These are phyloP conservation scores for Aotearoamyces nothofagi DNA, from an alignment of 2,329 filamentous ascomycete species.

Conservation along the genomic window DNA sequence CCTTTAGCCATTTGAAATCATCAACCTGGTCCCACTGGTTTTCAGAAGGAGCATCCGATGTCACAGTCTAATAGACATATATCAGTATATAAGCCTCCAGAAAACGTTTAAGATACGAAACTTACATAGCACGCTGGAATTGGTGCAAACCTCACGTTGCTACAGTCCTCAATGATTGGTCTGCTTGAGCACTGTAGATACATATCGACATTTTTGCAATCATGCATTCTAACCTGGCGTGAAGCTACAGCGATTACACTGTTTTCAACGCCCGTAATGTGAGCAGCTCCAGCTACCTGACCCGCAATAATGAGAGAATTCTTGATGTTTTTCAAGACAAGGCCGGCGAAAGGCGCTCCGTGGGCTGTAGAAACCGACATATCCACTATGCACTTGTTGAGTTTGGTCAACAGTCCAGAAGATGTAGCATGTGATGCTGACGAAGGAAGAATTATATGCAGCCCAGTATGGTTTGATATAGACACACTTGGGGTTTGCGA, in stretches of 20 bases:
- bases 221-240: conserved; percentile 87
- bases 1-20: conserved; percentile 95
- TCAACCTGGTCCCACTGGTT: conserved; percentile 87
- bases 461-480: conserved; percentile 49
- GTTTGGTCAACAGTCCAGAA: conserved; percentile 55
- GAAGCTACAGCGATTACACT: conserved; percentile 67
- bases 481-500: conserved; percentile 42
- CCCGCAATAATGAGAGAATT: conserved; percentile 65
- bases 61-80: too few species aligned
- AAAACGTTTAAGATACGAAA: conserved; percentile 12
- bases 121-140: conserved; percentile 56
- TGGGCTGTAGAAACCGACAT: conserved; percentile 53
- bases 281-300: conserved; percentile 62
- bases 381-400: conserved; percentile 62
- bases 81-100: background rate
- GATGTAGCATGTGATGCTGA: conserved; percentile 57
- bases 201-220: conserved; percentile 65
- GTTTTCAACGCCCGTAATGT: conserved; percentile 61
- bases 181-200: conserved; percentile 72
- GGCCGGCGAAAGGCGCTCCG: conserved; percentile 52
- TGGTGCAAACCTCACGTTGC: conserved; percentile 61
- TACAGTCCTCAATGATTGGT: conserved; percentile 89
- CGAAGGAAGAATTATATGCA: conserved; percentile 64
- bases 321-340: conserved; percentile 54
- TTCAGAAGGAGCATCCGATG: too few species aligned